Conservation (phyloP, 2,329 filamentous ascomycete species). For the Scedosporium boydii region DNA sequence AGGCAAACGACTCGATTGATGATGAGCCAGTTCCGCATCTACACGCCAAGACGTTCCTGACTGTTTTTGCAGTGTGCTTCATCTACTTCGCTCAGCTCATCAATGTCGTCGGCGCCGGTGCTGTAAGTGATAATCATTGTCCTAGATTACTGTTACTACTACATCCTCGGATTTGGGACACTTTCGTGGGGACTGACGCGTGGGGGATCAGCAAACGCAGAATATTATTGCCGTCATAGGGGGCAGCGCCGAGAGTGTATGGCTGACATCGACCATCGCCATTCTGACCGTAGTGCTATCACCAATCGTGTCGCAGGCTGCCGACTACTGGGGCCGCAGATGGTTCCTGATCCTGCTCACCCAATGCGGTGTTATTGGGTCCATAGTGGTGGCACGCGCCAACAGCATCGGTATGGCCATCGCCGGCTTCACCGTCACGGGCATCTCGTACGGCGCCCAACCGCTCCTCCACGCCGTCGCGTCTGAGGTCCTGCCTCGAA, state of each 20-base stretch:
- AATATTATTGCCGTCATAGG: too few species aligned
- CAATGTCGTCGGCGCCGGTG: too few species aligned
- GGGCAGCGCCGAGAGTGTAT: conserved; percentile 15
- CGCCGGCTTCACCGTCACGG: conserved; percentile 24
- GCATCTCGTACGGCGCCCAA: conserved; percentile 25
- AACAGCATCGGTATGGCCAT: conserved; percentile 24
- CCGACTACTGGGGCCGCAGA: conserved; percentile 32
- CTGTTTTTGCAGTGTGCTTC: too few species aligned
- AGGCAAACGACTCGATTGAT: too few species aligned
- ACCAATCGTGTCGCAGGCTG: conserved; percentile 27
- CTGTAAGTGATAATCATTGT: too few species aligned
- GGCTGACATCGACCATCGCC: conserved; percentile 24
- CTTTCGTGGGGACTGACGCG: too few species aligned
- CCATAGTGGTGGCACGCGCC: conserved; percentile 25
- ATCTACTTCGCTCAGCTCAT: too few species aligned
- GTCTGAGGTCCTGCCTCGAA: conserved; percentile 28
- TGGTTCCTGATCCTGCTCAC: conserved; percentile 28
- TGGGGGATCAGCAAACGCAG: too few species aligned
- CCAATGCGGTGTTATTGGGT: conserved; percentile 22
- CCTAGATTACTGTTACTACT: too few species aligned
- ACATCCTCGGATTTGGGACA: too few species aligned
- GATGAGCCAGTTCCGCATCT: too few species aligned
- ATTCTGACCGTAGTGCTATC: conserved; percentile 26
- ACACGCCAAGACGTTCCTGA: too few species aligned
- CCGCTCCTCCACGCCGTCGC: conserved; percentile 27